These are phyloP conservation scores for Ogataea polymorpha DNA, from an alignment of 805 yeast species.

Conservation along the genomic window DNA sequence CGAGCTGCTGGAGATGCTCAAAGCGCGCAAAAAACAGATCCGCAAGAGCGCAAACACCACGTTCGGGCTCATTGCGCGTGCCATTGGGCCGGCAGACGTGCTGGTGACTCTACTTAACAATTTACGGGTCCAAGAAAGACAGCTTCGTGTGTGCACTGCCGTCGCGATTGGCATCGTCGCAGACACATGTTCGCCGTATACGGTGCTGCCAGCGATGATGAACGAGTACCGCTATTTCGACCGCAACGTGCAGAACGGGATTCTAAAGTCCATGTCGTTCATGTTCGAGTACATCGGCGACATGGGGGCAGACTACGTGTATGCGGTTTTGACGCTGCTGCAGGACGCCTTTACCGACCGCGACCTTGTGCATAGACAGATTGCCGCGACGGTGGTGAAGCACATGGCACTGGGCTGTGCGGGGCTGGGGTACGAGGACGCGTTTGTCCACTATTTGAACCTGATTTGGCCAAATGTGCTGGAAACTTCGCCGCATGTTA, in stretches of 20 bases:
- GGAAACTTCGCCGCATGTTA: slow-evolving; percentile 96
- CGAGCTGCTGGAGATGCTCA: slow-evolving; percentile 84
- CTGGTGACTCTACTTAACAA: slow-evolving; percentile 79
- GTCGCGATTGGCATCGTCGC: slow-evolving; percentile 98
- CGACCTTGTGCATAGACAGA: slow-evolving; percentile 91
- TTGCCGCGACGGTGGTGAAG: slow-evolving; percentile 83
- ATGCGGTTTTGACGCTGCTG: slow-evolving; percentile 71
- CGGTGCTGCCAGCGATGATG: slow-evolving; percentile 92
- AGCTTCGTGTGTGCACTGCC: slow-evolving; percentile 92
- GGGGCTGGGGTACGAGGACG: slow-evolving; percentile 76
- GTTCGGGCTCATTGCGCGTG: slow-evolving; percentile 86
- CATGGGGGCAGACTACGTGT: slow-evolving; percentile 75
- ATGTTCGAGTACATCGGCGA: slow-evolving; percentile 90
- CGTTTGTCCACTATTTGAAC: slow-evolving; percentile 79
- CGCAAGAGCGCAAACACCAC: slow-evolving; percentile 84
- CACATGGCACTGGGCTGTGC: slow-evolving; percentile 77
- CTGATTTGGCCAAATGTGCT: slow-evolving; percentile 82
- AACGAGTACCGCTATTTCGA: slow-evolving; percentile 93
- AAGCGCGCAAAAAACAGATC: slow-evolving; percentile 72
- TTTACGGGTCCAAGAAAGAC: slow-evolving; percentile 90
- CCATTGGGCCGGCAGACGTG: slow-evolving; percentile 96
- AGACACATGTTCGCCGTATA: slow-evolving; percentile 86
- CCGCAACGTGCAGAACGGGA: slow-evolving; percentile 92
- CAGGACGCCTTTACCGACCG: slow-evolving; percentile 90
- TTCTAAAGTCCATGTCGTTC: slow-evolving; percentile 83